These are phyloP conservation scores for Stachybotrys chlorohalonatus DNA, from an alignment of 2,329 filamentous ascomycete genomes.

Conservation along the genomic window DNA sequence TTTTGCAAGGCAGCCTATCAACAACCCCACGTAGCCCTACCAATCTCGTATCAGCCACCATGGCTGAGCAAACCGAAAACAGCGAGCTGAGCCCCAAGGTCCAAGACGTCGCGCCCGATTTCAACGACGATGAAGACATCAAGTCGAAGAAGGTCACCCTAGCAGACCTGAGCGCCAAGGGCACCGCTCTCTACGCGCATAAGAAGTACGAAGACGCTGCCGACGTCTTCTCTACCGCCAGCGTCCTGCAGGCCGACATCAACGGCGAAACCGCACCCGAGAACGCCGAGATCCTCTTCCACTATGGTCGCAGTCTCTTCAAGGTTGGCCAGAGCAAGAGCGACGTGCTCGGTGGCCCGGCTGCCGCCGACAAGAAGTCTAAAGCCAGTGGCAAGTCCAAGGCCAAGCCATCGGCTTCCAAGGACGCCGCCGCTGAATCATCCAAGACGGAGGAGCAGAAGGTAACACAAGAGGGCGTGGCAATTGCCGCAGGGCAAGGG, in stretches of 20 bases:
- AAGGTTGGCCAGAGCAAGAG: constrained; percentile 91
- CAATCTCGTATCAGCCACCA: background rate
- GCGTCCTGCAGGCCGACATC: constrained; percentile 80
- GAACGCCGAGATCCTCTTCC: constrained; percentile 89
- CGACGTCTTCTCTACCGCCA: constrained; percentile 81
- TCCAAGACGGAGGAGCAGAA: constrained; percentile 29
- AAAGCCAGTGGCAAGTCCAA: constrained; percentile 30
- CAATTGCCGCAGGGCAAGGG: constrained; percentile 33
- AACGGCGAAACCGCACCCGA: constrained; percentile 86
- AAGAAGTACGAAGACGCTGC: constrained; percentile 82
- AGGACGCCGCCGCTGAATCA: constrained; percentile 26
- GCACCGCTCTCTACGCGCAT: constrained; percentile 75
- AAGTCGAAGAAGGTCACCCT: constrained; percentile 55
- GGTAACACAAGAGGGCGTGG: constrained; percentile 36
- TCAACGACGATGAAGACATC: constrained; percentile 30
- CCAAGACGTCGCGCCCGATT: constrained; percentile 2
- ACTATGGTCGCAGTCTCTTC: constrained; percentile 89
- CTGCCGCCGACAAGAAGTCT: constrained; percentile 45
- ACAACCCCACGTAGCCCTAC: background rate
- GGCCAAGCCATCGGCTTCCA: constrained; percentile 8
- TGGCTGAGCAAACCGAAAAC: background rate
- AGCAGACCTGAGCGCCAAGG: constrained; percentile 70
- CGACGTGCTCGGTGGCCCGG: constrained; percentile 82
- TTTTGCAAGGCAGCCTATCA: too few species aligned
- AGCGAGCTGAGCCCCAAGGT: background rate